Base-by-base conservation (phyloP, 139 green algal genomes). In the Chlorella sp. region DNA sequence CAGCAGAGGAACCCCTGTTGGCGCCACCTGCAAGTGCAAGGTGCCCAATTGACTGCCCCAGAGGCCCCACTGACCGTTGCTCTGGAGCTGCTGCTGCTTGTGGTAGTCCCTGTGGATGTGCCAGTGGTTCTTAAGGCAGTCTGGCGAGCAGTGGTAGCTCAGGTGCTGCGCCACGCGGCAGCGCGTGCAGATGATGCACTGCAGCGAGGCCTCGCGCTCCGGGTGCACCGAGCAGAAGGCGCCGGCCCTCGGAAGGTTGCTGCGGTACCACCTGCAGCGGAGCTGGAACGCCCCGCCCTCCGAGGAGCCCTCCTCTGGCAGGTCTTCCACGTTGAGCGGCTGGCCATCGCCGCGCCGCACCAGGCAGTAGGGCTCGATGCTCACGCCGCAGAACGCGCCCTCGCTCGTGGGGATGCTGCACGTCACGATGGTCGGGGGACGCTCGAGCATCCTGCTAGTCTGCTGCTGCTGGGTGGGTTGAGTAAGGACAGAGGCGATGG, bases 41-140 rank as follows among this genome's bases (percentile, higher is more conserved):
- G n/a, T n/a, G n/a, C n/a, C n/a, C n/a, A n/a, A n/a, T n/a, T n/a
- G n/a, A n/a, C n/a, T n/a, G n/a, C n/a, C n/a, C n/a, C n/a, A n/a
- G n/a, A n/a, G n/a, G 55, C 55, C 26, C 55, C 5, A 23, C 81
- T 67, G 71, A 85, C 83, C 85, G 29, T 89, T 88, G 31, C 27
- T 30, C 22, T 35, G 61, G 27, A 77, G 67, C 23, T 78, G 78
- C 27, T 60, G 70, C 74, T 92, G 83, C 67, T 80, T 73, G 76
- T 98, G 94, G 70, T 97, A 91, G 55, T 94, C 88, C 31, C 85
- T 88, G 83, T 98, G 94, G 67, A 92, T 78, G 34, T 80, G 77
- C 95, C 95, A 99, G 80, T 94, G 86, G 71, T 83, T 83, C 62
- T 82, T 79, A 31, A 98, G 90, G 82, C 95, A 99, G 61, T 97